A percentile compares a stretch with the other conserved stretches of the same genome.
These are phyloP conservation scores for Protomyces inouyei DNA, from an alignment of 1,139 yeast species.

Conservation along the genomic window DNA sequence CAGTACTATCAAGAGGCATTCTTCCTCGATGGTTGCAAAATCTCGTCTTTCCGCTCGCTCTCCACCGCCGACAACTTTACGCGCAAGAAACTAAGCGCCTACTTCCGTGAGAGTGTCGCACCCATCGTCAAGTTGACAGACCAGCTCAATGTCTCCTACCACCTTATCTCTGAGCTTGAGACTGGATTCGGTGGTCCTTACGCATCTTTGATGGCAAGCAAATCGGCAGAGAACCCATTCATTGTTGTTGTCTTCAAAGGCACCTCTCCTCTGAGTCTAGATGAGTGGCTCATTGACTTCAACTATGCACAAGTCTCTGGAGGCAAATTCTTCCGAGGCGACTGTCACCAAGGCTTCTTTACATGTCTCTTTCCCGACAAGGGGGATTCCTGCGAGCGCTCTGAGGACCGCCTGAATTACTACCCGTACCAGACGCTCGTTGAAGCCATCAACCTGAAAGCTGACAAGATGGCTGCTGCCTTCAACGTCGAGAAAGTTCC, in stretches of 20 bases:
- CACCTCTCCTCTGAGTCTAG: constrained; percentile 9
- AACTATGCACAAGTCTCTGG: constrained; percentile 7
- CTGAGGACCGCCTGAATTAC: not conserved
- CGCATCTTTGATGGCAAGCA: constrained; percentile 6
- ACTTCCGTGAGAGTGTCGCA: not conserved
- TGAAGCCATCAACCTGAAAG: constrained; percentile 11
- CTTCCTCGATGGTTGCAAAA: not conserved
- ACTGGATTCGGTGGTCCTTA: constrained; percentile 20
- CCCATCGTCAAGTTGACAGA: not conserved
- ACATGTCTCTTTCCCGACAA: constrained; percentile 4
- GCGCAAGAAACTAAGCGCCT: not conserved
- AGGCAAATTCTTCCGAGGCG: not conserved
- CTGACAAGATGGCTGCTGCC: not conserved
- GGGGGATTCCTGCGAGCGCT: not conserved
- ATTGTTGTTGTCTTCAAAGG: constrained; percentile 20
- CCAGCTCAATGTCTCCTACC: not conserved
- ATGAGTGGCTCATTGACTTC: constrained; percentile 17
- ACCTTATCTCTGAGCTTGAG: constrained; percentile 12
- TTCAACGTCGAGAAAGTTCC: not conserved
- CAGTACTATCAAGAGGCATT: not conserved
- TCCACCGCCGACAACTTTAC: not conserved
- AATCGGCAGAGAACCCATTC: not conserved
- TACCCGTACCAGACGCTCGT: constrained; percentile 10
- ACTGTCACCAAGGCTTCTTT: constrained; percentile 23
- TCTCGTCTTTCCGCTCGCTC: not conserved